phyloP scores from a whole-genome alignment of 2,329 filamentous ascomycete species.

The Penicillium expansum region DNA sequence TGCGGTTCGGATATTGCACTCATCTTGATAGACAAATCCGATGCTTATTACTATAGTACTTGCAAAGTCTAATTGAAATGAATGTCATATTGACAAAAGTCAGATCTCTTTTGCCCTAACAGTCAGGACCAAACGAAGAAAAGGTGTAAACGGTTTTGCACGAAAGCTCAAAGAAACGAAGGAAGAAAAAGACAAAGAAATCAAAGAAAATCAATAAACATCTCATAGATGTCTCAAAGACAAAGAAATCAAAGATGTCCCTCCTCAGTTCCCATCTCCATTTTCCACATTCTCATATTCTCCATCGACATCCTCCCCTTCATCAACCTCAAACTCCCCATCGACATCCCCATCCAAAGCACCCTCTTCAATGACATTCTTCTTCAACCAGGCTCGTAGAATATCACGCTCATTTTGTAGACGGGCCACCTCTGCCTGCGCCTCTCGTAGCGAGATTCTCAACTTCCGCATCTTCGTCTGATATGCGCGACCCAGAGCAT shows the following conservation, averaged over 20 bases:
- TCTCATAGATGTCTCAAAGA: background rate
- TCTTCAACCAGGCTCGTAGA: background rate
- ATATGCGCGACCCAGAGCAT: slow-evolving; percentile 17
- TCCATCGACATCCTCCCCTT: background rate
- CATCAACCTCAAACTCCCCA: background rate
- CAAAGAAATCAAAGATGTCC: background rate
- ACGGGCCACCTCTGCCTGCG: background rate
- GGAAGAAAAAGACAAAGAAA: background rate
- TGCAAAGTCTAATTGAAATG: background rate
- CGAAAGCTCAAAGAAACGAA: background rate
- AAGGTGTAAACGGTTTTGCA: background rate
- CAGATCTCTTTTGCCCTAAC: background rate
- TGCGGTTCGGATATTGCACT: background rate
- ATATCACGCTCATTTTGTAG: slow-evolving; percentile 6
- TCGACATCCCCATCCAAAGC: background rate
- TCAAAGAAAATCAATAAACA: background rate
- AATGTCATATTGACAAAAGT: background rate
- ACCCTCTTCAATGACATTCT: no score
- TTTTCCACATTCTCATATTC: background rate
- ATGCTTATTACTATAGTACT: background rate
- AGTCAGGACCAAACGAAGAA: background rate
- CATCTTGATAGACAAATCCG: background rate
- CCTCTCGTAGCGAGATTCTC: slow-evolving; percentile 7
- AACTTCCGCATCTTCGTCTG: slow-evolving; percentile 10
- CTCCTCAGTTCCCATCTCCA: background rate